Evolutionary conservation across 208 protist genomes (phyloP).

Genomic region (Porcisia hertigi): DNA sequence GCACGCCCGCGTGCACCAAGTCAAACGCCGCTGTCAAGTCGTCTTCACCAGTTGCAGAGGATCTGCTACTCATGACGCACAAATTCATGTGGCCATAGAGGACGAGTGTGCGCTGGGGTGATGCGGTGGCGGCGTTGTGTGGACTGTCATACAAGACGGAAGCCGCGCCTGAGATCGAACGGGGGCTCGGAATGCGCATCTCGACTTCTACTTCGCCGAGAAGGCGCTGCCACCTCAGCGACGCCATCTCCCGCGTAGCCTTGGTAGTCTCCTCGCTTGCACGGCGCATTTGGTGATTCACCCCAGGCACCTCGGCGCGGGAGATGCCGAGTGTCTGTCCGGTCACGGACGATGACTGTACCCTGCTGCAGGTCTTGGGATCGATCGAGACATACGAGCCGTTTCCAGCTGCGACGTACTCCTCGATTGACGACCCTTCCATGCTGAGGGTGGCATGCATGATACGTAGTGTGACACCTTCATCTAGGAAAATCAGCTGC

Average conservation of each 20-base stretch:
- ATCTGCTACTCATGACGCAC: slow-evolving; percentile 13
- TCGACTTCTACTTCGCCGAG: slow-evolving; percentile 24
- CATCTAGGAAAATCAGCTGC: slow-evolving; percentile 56
- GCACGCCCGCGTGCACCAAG: slow-evolving; percentile 23
- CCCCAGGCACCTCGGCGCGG: background rate
- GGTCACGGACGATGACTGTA: slow-evolving; percentile 1
- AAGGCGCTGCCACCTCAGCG: slow-evolving; percentile 15
- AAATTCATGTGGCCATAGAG: slow-evolving; percentile 30
- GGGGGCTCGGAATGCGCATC: slow-evolving; percentile 27
- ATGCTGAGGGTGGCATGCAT: slow-evolving; percentile 60
- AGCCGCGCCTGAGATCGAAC: background rate
- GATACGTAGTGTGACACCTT: slow-evolving; percentile 70
- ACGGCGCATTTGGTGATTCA: background rate
- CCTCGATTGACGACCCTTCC: slow-evolving; percentile 49
- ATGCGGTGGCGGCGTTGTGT: background rate
- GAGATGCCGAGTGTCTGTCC: background rate
- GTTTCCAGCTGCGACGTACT: slow-evolving; percentile 59
- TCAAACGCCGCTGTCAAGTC: slow-evolving; percentile 24
- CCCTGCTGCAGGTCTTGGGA: slow-evolving; percentile 34
- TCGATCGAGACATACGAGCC: slow-evolving; percentile 72
- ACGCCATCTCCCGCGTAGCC: background rate
- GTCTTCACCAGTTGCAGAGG: background rate
- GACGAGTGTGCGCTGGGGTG: slow-evolving; percentile 24
- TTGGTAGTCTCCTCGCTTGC: background rate
- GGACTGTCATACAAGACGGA: background rate